Evolutionary conservation across 108 stramenopile genomes (phyloP).

Genomic region (Nannochloropsis oceanica): DNA sequence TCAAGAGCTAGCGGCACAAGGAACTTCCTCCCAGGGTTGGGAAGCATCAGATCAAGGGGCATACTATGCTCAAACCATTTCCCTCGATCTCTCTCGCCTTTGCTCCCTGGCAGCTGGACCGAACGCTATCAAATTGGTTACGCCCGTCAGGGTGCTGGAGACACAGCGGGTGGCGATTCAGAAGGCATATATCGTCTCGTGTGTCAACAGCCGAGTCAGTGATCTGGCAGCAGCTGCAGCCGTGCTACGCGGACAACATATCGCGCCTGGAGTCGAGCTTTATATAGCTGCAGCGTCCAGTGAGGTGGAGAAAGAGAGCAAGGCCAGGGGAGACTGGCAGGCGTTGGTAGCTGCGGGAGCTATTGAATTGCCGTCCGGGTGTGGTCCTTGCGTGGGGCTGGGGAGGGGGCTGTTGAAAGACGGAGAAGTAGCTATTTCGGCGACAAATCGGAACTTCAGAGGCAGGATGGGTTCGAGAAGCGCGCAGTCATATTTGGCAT

Average conservation of each 20-base stretch:
- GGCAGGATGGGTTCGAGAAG: background rate
- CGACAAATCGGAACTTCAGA: background rate
- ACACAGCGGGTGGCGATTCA: background rate
- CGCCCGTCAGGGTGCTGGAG: background rate
- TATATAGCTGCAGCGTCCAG: background rate
- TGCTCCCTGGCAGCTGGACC: background rate
- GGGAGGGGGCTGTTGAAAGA: background rate
- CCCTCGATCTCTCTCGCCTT: background rate
- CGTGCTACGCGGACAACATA: background rate
- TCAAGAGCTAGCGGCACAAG: background rate
- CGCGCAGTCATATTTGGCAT: background rate
- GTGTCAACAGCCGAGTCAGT: background rate
- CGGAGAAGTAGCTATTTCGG: background rate
- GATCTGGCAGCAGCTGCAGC: background rate
- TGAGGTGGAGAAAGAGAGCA: background rate
- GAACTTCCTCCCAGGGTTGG: background rate
- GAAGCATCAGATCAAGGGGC: background rate
- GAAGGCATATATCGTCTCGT: background rate
- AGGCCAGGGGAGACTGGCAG: background rate
- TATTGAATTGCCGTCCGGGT: background rate
- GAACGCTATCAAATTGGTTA: background rate
- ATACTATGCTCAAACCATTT: background rate
- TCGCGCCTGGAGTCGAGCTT: background rate
- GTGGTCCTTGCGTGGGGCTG: background rate
- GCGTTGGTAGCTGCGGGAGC: background rate